phyloP scores from a whole-genome alignment of 202 grass and related monocot species.

The Carex sylvatica region DNA sequence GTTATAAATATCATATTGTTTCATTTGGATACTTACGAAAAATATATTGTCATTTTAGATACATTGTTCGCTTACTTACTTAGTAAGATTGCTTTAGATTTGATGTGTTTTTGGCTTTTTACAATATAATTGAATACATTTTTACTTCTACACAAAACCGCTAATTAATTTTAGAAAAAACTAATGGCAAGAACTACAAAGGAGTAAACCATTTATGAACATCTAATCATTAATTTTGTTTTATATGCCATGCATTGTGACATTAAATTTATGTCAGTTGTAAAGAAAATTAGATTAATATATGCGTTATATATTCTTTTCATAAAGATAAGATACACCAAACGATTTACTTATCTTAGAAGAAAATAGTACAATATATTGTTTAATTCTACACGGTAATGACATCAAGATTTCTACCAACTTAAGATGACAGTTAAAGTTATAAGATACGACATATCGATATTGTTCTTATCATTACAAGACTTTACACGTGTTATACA shows the following conservation, averaged over 20 bases:
- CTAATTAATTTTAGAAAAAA: background rate
- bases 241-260: background rate
- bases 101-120: background rate
- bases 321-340: background rate
- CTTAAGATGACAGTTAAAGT: background rate
- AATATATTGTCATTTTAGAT: background rate
- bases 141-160: background rate
- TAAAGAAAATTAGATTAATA: background rate
- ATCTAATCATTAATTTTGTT: constrained; percentile 15
- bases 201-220: background rate
- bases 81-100: background rate
- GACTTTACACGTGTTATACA: too few species aligned
- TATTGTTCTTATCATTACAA: too few species aligned
- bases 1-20: background rate
- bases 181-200: background rate
- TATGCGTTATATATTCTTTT: background rate
- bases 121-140: background rate
- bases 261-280: background rate
- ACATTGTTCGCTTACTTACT: background rate
- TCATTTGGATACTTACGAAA: background rate
- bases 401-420: background rate
- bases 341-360: background rate
- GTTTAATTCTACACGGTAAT: background rate
- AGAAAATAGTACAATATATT: background rate
- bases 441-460: too few species aligned